Conservation (phyloP, 768 basidiomycete genomes). For the Boletus reticulatus region DNA sequence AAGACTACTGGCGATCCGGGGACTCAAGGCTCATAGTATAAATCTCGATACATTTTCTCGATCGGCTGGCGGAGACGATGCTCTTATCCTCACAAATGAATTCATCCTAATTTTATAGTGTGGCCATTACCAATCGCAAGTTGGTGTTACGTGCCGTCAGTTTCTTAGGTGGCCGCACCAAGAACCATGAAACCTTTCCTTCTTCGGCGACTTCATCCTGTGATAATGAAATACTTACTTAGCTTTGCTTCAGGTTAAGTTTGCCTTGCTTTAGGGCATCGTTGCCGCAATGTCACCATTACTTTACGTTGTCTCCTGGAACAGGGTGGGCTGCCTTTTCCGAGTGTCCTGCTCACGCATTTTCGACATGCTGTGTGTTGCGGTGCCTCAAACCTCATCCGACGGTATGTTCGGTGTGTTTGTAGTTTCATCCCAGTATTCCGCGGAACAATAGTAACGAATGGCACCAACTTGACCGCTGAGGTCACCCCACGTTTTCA, state of each 20-base stretch:
- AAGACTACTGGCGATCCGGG: slow-evolving; percentile 12
- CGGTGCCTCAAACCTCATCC: slow-evolving; percentile 13
- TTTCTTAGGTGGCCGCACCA: not conserved
- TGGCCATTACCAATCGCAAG: slow-evolving; percentile 1
- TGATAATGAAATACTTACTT: slow-evolving; percentile 11
- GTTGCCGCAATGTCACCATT: slow-evolving; percentile 8
- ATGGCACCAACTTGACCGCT: slow-evolving; percentile 5
- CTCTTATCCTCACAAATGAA: slow-evolving; percentile 17
- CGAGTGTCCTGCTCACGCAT: slow-evolving; percentile 12
- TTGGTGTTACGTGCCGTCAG: slow-evolving; percentile 2
- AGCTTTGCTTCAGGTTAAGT: not conserved
- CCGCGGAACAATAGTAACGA: slow-evolving; percentile 14
- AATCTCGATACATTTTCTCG: slow-evolving; percentile 22
- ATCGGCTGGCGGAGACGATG: slow-evolving; percentile 16
- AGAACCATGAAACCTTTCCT: not conserved
- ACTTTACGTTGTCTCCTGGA: slow-evolving; percentile 11
- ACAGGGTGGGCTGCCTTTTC: slow-evolving; percentile 3
- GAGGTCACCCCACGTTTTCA: slow-evolving; percentile 1
- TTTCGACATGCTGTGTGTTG: slow-evolving; percentile 10
- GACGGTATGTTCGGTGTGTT: slow-evolving; percentile 1
- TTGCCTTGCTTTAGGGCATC: slow-evolving; percentile 1
- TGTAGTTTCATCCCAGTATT: not conserved
- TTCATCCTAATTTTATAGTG: slow-evolving; percentile 5
- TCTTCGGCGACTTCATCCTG: slow-evolving; percentile 10
- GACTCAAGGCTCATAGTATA: slow-evolving; percentile 3